Evolutionary conservation across 2,329 filamentous ascomycete genomes (phyloP).

Genomic region (Rutstroemia sp.): DNA sequence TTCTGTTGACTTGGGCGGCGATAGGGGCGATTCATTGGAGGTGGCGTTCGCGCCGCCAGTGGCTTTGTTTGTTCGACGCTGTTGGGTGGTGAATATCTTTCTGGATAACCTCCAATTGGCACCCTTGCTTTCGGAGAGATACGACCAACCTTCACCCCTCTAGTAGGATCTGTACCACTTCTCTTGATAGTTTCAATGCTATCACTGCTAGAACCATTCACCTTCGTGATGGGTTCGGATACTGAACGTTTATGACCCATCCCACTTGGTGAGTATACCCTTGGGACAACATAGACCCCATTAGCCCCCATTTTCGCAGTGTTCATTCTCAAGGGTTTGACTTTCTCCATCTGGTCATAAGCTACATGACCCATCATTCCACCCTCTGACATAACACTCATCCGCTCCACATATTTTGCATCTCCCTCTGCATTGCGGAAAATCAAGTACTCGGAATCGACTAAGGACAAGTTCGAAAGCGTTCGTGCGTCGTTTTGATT

Average conservation of each 20-base stretch:
- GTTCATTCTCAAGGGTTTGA: background rate
- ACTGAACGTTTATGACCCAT: background rate
- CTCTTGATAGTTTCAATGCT: too few relatives aligned
- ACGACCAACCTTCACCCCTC: too few relatives aligned
- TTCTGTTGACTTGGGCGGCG: background rate
- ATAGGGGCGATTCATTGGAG: conserved; percentile 4
- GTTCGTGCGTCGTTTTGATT: background rate
- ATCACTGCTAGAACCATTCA: too few relatives aligned
- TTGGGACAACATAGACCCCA: background rate
- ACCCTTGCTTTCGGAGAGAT: too few relatives aligned
- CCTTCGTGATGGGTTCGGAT: too few relatives aligned
- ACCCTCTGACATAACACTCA: background rate
- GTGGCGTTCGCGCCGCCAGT: background rate
- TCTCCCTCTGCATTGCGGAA: background rate
- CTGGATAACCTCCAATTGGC: background rate
- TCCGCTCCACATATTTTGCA: background rate
- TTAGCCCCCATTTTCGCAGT: background rate
- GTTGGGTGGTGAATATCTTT: background rate
- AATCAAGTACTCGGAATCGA: background rate
- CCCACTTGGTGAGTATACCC: background rate
- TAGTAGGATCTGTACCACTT: too few relatives aligned
- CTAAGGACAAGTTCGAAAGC: background rate
- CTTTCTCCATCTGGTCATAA: background rate
- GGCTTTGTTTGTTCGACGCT: background rate
- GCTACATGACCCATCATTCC: background rate